Base-by-base conservation (phyloP, 495 filamentous ascomycete genomes). In the Daldinia caldariorum region DNA sequence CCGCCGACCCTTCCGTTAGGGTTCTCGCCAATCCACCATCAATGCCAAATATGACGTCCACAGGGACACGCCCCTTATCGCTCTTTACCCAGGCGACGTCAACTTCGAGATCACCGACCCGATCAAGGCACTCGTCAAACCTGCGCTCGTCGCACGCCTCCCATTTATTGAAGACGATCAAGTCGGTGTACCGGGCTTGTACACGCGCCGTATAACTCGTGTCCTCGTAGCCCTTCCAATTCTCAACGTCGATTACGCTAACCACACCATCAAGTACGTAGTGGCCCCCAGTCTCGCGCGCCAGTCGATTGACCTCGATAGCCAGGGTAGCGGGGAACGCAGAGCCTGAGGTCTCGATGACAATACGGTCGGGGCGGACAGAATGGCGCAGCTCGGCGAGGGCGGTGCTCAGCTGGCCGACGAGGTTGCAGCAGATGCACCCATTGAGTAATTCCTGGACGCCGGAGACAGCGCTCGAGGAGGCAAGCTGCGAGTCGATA, bases 371-470 rank as follows among this genome's bases (percentile, higher is more conserved):
- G 0, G 93, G 94, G 0, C 67, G 32, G 35, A 80, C 81, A 12
- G 88, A 82, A 39, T 85, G 81, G 41, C 80, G 74, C 13, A 98
- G 88, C 60, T 93, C 86, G 4, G 86, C 77, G 2, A 99, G 88
- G 0, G 94, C 94, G 56, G 90, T 87, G 71, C 87, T 86, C 26
- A 99, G 86, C 78, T 95, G 91, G 3, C 95, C 95, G 58, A 99
- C 94, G 14, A 97, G 89, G 76, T 97, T 99, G 82, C 95, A 99
- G 84, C 95, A 99, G 75, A 99, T 97, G 79, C 95, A 99, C 67
- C 95, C 95, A 74, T 96, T 94, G 18, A 98, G 89, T 3, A 99
- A 83, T 76, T 99, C 95, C 72, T 89, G 89, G 16, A 96, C 94
- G 59, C 93, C 94, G n/a, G 90, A 87, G 73, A 99, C 93, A 37